phyloP scores from a whole-genome alignment of 768 basidiomycete genomes.

The Boletus huronensis region DNA sequence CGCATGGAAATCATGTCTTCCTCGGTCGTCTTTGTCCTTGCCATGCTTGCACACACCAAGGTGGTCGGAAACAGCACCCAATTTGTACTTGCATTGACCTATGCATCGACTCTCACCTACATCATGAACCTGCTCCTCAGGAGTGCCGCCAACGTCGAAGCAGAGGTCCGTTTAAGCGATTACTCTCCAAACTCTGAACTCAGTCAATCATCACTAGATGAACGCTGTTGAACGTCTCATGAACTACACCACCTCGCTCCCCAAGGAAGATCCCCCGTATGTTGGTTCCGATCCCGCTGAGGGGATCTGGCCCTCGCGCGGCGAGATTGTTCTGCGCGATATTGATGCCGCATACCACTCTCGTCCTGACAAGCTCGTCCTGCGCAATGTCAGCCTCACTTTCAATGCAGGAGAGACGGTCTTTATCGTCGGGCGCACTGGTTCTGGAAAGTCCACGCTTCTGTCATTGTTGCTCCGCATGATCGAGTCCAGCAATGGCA shows the following conservation, averaged over 20 bases:
- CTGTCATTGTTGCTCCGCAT: slow-evolving; percentile 68
- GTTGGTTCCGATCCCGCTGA: slow-evolving; percentile 22
- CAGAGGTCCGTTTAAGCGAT: slow-evolving; percentile 16
- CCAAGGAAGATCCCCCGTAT: slow-evolving; percentile 20
- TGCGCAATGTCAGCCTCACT: slow-evolving; percentile 59
- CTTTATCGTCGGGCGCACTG: slow-evolving; percentile 78
- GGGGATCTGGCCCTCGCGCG: slow-evolving; percentile 32
- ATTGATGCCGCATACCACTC: slow-evolving; percentile 73
- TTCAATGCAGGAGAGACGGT: slow-evolving; percentile 64
- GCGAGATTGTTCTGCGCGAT: slow-evolving; percentile 62
- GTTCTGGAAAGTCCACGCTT: slow-evolving; percentile 73
- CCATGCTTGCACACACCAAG: slow-evolving; percentile 27
- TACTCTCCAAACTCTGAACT: neutral
- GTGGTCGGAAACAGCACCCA: slow-evolving; percentile 22
- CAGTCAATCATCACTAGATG: slow-evolving; percentile 15
- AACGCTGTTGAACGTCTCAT: slow-evolving; percentile 30
- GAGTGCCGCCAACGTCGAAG: slow-evolving; percentile 27
- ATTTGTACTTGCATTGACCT: slow-evolving; percentile 29
- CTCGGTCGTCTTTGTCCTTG: slow-evolving; percentile 21
- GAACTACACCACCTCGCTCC: slow-evolving; percentile 23
- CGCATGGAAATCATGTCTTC: slow-evolving; percentile 32
- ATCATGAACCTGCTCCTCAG: slow-evolving; percentile 29
- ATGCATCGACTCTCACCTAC: slow-evolving; percentile 24
- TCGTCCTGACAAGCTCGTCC: slow-evolving; percentile 57
- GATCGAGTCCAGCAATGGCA: slow-evolving; percentile 65